These are phyloP conservation scores for Forsythia viridissima DNA, from an alignment of 257 asterid species.

Conservation along the genomic window DNA sequence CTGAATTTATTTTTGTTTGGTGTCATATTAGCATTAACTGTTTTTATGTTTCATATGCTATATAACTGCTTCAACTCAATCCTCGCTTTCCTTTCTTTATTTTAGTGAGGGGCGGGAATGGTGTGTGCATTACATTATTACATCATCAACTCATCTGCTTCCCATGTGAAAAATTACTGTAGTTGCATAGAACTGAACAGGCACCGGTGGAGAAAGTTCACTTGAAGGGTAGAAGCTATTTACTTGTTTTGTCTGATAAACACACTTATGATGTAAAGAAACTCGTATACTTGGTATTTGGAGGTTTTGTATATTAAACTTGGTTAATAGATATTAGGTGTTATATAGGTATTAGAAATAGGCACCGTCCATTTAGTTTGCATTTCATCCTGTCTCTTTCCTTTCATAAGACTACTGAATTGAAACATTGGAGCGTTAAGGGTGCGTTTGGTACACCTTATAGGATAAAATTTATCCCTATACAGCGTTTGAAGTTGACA, in stretches of 20 bases:
- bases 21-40: neutral
- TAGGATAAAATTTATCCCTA: no score
- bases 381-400: neutral
- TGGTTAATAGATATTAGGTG: neutral
- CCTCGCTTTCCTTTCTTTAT: neutral
- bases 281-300: neutral
- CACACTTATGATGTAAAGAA: neutral
- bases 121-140: conserved; percentile 10
- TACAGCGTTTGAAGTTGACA: no score
- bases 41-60: neutral
- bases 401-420: conserved; percentile 12
- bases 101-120: neutral
- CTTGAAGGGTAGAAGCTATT: neutral
- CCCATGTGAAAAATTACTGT: neutral
- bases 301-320: neutral
- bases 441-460: no score
- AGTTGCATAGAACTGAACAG: neutral
- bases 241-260: neutral
- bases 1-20: conserved; percentile 17
- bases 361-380: neutral
- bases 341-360: neutral
- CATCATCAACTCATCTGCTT: conserved; percentile 5
- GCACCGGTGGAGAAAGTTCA: neutral
- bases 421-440: neutral
- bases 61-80: conserved; percentile 7